These are phyloP conservation scores for Eimeria necatrix DNA, from an alignment of 169 alveolate genomes.

Conservation along the genomic window DNA sequence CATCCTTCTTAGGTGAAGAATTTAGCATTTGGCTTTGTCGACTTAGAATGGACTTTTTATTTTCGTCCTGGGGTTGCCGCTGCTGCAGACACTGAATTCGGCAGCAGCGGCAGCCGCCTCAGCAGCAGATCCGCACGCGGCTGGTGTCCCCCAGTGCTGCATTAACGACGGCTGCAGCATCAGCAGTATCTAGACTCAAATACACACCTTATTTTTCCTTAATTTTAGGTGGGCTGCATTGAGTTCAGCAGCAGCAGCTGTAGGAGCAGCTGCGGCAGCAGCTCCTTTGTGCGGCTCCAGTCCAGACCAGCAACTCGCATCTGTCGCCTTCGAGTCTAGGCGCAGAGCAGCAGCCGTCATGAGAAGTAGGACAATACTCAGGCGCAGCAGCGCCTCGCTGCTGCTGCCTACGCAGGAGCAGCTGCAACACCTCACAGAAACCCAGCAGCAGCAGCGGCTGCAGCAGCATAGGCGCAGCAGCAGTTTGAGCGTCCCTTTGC, in stretches of 20 bases:
- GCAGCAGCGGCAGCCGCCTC: constrained; percentile 46
- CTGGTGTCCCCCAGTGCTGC: not conserved
- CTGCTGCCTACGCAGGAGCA: not conserved
- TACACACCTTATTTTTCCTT: not conserved
- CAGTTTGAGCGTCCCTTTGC: constrained; percentile 13
- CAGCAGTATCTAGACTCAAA: not conserved
- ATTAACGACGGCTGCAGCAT: not conserved
- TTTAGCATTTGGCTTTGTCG: not conserved
- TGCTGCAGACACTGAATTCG: constrained; percentile 7
- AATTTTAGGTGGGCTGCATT: not conserved
- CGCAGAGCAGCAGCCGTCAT: not conserved
- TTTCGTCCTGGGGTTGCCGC: constrained; percentile 17
- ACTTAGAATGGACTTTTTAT: not conserved
- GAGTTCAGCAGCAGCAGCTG: not conserved
- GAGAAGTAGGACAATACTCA: constrained; percentile 16
- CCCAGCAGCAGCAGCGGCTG: constrained; percentile 32
- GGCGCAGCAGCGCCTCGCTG: constrained; percentile 65
- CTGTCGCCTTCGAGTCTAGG: not conserved
- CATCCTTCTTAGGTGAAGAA: not conserved
- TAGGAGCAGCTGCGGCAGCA: constrained; percentile 26
- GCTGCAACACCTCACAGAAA: not conserved
- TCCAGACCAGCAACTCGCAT: constrained; percentile 34
- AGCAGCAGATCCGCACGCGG: constrained; percentile 29
- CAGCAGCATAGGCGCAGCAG: constrained; percentile 49
- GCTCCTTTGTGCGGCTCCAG: not conserved